A percentile compares a stretch with the other conserved stretches of the same genome.
phyloP scores from a whole-genome alignment of 2,329 filamentous ascomycete genomes.

The Talaromyces pinophilus region DNA sequence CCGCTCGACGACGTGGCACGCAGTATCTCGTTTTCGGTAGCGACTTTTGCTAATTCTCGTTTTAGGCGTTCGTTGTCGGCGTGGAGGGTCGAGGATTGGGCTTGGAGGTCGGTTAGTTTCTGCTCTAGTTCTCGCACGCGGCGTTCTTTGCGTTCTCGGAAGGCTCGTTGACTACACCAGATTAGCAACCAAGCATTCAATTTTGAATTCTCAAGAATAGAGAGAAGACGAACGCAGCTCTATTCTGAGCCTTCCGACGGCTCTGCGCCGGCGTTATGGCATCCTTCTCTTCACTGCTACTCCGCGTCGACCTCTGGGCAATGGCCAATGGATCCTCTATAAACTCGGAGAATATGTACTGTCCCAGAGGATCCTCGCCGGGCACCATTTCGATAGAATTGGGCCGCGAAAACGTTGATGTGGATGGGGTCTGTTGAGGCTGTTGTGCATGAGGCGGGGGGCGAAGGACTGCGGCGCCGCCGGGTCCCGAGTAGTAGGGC shows the following conservation, averaged over 20 bases:
- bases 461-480: neutral
- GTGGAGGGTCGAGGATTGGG: conserved; percentile 68
- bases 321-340: conserved; percentile 29
- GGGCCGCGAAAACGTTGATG: conserved; percentile 37
- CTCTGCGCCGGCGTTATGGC: conserved; percentile 55
- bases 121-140: conserved; percentile 91
- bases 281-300: conserved; percentile 58
- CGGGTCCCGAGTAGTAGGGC: conserved; percentile 27
- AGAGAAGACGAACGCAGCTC: conserved; percentile 63
- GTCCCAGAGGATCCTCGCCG: conserved; percentile 24
- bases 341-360: conserved; percentile 34
- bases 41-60: conserved; percentile 77
- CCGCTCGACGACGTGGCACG: conserved; percentile 62
- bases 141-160: conserved; percentile 91
- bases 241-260: conserved; percentile 69
- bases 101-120: conserved; percentile 76
- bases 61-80: conserved; percentile 86
- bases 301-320: conserved; percentile 40
- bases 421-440: conserved; percentile 38
- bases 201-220: neutral
- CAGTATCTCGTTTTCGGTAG: conserved; percentile 90
- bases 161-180: conserved; percentile 78
- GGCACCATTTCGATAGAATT: conserved; percentile 33
- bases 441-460: conserved; percentile 27
- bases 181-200: neutral